These are phyloP conservation scores for Silybum marianum DNA, from an alignment of 129 eudicot genomes.

Conservation along the genomic window DNA sequence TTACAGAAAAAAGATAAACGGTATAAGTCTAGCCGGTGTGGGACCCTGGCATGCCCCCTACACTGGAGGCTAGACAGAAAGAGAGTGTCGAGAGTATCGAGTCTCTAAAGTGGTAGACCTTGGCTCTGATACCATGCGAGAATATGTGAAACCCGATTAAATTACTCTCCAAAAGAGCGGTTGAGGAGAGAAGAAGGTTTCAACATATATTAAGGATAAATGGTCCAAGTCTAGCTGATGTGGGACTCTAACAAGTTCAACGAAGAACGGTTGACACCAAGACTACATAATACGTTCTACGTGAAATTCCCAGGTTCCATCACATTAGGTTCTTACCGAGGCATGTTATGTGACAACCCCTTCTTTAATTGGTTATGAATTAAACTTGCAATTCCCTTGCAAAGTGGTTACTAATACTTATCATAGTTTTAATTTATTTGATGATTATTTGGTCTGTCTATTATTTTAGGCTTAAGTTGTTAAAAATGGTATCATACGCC, in stretches of 20 bases:
- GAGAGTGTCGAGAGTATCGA: not conserved
- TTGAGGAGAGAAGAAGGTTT: not conserved
- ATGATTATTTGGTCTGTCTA: not conserved
- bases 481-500: not conserved
- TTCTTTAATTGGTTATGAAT: not conserved
- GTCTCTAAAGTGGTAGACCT: not conserved
- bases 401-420: not conserved
- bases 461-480: not conserved
- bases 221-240: not conserved
- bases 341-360: not conserved
- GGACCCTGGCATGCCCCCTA: not conserved
- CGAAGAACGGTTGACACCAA: too few relatives aligned
- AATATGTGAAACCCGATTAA: not conserved
- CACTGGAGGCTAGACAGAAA: not conserved
- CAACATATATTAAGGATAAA: not conserved
- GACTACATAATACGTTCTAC: too few relatives aligned
- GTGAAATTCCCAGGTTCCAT: too few relatives aligned
- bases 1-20: too few relatives aligned
- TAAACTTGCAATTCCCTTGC: not conserved
- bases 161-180: not conserved
- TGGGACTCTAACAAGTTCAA: not conserved
- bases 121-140: not conserved
- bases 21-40: not conserved
- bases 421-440: not conserved
- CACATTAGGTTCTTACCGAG: not conserved